phyloP scores from a whole-genome alignment of 2,329 filamentous ascomycete genomes.

The Fusarium oxysporum region DNA sequence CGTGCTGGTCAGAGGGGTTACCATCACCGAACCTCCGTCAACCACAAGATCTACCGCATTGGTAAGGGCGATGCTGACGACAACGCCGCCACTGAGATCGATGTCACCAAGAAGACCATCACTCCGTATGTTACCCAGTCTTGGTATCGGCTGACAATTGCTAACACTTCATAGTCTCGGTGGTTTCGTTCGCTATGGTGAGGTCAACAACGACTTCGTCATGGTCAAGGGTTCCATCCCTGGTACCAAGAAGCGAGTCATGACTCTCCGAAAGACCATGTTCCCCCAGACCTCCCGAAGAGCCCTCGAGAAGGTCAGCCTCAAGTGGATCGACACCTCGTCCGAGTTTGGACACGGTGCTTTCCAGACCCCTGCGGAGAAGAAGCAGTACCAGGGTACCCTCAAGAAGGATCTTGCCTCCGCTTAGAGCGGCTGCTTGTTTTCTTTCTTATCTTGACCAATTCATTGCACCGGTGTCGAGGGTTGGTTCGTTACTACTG shows the following conservation, averaged over 20 bases:
- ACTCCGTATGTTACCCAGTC: constrained; percentile 83
- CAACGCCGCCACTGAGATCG: constrained; percentile 94
- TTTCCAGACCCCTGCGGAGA: constrained; percentile 98
- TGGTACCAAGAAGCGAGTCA: constrained; percentile 99
- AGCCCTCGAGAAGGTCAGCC: constrained; percentile 98
- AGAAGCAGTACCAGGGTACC: constrained; percentile 96
- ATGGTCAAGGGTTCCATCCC: constrained; percentile 98
- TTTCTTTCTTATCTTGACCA: constrained; percentile 58
- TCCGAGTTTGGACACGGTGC: constrained; percentile 99
- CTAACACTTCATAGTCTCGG: constrained; percentile 76
- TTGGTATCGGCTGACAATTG: not conserved
- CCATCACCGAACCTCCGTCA: constrained; percentile 99
- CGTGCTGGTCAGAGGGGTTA: constrained; percentile 99
- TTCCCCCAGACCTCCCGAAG: constrained; percentile 96
- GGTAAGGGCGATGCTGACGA: constrained; percentile 91
- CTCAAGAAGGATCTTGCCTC: constrained; percentile 94
- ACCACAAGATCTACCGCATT: constrained; percentile 99
- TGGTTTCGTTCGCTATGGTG: constrained; percentile 99
- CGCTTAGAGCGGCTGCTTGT: constrained; percentile 55
- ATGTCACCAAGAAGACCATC: constrained; percentile 99
- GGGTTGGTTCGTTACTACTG: constrained; percentile 54
- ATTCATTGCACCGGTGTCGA: constrained; percentile 66
- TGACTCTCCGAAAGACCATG: constrained; percentile 99
- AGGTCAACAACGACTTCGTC: constrained; percentile 99
- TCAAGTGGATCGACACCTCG: constrained; percentile 99